These are phyloP conservation scores for Colletotrichum theobromicola DNA, from an alignment of 2,329 filamentous ascomycete species.

Conservation along the genomic window DNA sequence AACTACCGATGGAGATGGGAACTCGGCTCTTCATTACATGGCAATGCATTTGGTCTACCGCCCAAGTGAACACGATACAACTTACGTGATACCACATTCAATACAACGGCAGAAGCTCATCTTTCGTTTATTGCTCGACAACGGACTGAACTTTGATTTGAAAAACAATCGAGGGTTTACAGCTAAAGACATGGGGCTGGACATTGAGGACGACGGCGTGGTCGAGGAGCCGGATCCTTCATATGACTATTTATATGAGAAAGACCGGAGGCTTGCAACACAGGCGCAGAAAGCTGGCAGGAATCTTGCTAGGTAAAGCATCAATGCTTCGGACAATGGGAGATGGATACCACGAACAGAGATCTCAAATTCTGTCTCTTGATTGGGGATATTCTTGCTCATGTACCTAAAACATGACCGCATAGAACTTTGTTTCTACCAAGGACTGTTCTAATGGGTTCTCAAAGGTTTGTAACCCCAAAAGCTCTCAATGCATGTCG, in stretches of 20 bases:
- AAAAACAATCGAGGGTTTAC: background rate
- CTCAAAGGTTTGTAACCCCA: background rate
- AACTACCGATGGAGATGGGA: rapidly evolving
- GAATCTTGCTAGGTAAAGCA: too few species aligned
- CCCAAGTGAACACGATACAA: too few species aligned
- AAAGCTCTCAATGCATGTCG: background rate
- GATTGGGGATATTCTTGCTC: too few species aligned
- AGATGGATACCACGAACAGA: too few species aligned
- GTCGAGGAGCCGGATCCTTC: too few species aligned
- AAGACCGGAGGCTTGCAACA: too few species aligned
- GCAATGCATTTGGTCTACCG: background rate
- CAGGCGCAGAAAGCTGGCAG: too few species aligned
- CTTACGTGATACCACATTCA: background rate
- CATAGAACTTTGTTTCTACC: too few species aligned
- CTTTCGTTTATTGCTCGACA: rapidly evolving
- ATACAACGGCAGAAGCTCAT: background rate
- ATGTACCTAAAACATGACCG: too few species aligned
- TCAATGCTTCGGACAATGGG: too few species aligned
- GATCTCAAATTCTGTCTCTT: too few species aligned
- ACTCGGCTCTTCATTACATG: background rate
- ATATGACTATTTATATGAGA: too few species aligned
- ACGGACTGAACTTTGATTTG: rapidly evolving
- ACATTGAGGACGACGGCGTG: background rate
- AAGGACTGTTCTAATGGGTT: background rate
- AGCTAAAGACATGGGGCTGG: background rate